A percentile compares a stretch with the other conserved stretches of the same genome.
These are phyloP conservation scores for Apiospora phragmitis DNA, from an alignment of 2,329 filamentous ascomycete genomes.

Conservation along the genomic window DNA sequence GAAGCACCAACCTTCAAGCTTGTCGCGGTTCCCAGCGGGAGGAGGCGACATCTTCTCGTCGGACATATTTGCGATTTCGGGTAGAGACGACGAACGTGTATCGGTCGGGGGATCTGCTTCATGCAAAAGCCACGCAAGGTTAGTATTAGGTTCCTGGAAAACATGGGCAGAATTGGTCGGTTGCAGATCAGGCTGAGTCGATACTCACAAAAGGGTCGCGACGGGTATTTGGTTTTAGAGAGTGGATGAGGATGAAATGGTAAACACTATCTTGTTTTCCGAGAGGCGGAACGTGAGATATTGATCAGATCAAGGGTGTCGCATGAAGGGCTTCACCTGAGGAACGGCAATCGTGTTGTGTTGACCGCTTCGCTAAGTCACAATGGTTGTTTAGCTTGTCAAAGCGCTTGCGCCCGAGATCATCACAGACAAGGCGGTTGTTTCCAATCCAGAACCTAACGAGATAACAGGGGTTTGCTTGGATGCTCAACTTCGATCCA, in stretches of 20 bases:
- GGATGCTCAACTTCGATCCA: neutral
- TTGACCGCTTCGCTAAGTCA: slow-evolving; percentile 3
- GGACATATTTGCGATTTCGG: slow-evolving; percentile 22
- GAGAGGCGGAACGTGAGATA: neutral
- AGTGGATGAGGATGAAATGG: neutral
- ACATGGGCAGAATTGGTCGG: neutral
- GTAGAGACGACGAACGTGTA: neutral
- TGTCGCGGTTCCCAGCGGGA: slow-evolving; percentile 27
- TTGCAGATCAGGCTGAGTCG: neutral
- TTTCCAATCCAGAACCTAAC: slow-evolving; percentile 1
- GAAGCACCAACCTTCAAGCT: slow-evolving; percentile 33
- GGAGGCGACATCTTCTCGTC: slow-evolving; percentile 29
- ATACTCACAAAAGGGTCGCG: neutral
- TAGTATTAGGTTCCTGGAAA: neutral
- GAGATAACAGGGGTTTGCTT: slow-evolving; percentile 2
- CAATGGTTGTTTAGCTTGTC: neutral
- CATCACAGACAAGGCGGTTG: slow-evolving; percentile 4
- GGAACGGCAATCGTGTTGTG: neutral
- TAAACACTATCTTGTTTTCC: neutral
- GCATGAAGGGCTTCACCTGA: neutral
- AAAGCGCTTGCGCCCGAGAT: slow-evolving; percentile 7
- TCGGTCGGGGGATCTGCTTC: neutral
- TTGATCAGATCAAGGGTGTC: neutral
- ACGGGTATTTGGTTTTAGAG: neutral
- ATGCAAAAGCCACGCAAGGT: neutral